Base-by-base conservation (phyloP, 2,329 filamentous ascomycete genomes). In the Dactylonectria macrodidyma region DNA sequence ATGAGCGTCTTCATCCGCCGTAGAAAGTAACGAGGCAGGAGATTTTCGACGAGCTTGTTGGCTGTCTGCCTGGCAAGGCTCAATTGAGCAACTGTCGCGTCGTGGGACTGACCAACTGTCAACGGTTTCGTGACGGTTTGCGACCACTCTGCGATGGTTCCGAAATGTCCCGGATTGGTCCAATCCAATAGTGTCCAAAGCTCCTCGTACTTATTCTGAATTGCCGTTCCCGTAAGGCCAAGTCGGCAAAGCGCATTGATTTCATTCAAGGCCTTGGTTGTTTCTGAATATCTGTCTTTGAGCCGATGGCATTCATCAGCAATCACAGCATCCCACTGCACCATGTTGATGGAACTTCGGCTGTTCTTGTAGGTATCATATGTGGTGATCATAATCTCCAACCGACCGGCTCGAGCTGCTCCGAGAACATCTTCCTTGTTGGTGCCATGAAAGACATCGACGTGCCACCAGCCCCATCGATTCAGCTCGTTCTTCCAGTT, bases 191-290 rank as follows among this genome's bases (percentile, higher is more conserved):
- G 85, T 0, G 95, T 97, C 95, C 95, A 99, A 1, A 99, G 87
- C 79, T 99, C 96, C 78, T 98, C 94, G 78, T 99, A 99, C 72
- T 94, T 96, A 80, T 99, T 99, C 78, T 99, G 96, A 51, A 99
- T 98, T 0, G 95, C 95, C 0, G 96, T 99, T 2, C 96, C 96
- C 0, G 95, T 98, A 9, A 99, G 85, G 0, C 96, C 96, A 68
- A 99, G 95, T 38, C 96, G 90, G 77, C 96, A 98, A 2, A 98
- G 87, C 0, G 95, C 91, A 74, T 99, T 99, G 73, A 98, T 86
- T 68, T 95, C 90, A 74, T 94, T 93, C 92, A 99, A 95, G 0
- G 95, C 91, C 76, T 93, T 90, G 0, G 95, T 96, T 8, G 92
- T 93, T 69, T 92, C 92, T 0, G 95, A 92, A 50, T 84, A 87